phyloP scores from a whole-genome alignment of 257 asterid species.

The Lycium ferocissimum region DNA sequence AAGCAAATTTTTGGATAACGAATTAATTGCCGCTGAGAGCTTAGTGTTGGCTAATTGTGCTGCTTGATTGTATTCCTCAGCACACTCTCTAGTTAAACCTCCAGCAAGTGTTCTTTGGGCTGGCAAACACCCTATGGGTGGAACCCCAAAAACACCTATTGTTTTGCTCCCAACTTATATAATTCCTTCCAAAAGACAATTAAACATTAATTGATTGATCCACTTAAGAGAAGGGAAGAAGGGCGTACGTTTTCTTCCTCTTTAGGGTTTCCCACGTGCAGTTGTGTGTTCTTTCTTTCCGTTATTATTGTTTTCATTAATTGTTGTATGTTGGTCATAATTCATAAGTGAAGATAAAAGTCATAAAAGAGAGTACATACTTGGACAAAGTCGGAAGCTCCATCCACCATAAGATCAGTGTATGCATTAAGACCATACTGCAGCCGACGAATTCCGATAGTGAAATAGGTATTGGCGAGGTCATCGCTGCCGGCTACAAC shows the following conservation, averaged over 20 bases:
- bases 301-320: too few species aligned
- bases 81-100: slow-evolving; percentile 56
- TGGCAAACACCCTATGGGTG: slow-evolving; percentile 81
- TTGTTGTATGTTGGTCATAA: too few species aligned
- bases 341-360: not conserved
- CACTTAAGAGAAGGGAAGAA: too few species aligned
- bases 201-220: too few species aligned
- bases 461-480: slow-evolving; percentile 39
- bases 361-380: slow-evolving; percentile 12
- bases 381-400: slow-evolving; percentile 36
- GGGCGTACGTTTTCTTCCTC: too few species aligned
- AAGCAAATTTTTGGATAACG: slow-evolving; percentile 42
- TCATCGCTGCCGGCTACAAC: slow-evolving; percentile 49
- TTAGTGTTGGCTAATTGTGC: slow-evolving; percentile 54
- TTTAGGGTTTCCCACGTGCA: too few species aligned
- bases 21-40: slow-evolving; percentile 46
- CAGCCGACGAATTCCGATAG: slow-evolving; percentile 25
- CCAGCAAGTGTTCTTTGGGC: slow-evolving; percentile 73
- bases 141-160: slow-evolving; percentile 64
- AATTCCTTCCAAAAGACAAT: slow-evolving; percentile 48
- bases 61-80: slow-evolving; percentile 47
- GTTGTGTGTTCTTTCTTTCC: too few species aligned
- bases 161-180: slow-evolving; percentile 61
- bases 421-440: slow-evolving; percentile 38
- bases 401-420: slow-evolving; percentile 31